These are phyloP conservation scores for Auricularia cornea DNA, from an alignment of 768 basidiomycete species.

Conservation along the genomic window DNA sequence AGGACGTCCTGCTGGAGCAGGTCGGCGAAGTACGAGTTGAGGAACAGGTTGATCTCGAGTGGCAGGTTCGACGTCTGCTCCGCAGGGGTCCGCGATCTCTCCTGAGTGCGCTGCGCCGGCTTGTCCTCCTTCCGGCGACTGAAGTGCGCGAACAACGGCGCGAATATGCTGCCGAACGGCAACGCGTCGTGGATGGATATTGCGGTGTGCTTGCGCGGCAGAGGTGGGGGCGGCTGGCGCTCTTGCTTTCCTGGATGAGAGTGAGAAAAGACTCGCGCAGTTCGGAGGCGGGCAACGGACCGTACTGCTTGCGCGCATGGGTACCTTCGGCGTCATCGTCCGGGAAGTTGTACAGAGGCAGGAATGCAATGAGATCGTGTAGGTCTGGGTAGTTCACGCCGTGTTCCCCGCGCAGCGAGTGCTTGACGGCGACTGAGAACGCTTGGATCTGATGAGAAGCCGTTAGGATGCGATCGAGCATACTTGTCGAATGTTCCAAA, in stretches of 20 bases:
- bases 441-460: slow-evolving; percentile 46
- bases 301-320: not conserved
- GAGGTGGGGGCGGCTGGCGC: too few species aligned
- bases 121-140: too few species aligned
- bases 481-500: too few species aligned
- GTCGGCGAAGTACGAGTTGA: slow-evolving; percentile 44
- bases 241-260: too few species aligned
- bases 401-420: slow-evolving; percentile 31
- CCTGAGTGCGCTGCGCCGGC: slow-evolving; percentile 12
- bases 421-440: slow-evolving; percentile 55
- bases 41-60: slow-evolving; percentile 46
- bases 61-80: slow-evolving; percentile 42
- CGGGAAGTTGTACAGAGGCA: slow-evolving; percentile 46
- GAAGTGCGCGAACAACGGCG: too few species aligned
- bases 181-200: too few species aligned
- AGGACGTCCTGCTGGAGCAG: slow-evolving; percentile 34
- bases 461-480: not conserved
- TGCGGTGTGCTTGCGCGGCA: too few species aligned
- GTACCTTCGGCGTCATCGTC: not conserved
- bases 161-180: too few species aligned
- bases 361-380: slow-evolving; percentile 57
- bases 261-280: too few species aligned
- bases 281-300: too few species aligned
- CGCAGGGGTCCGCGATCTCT: not conserved
- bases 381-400: slow-evolving; percentile 70